Percentiles rank a stretch among this genome's conserved stretches.
These are phyloP conservation scores for Casuarina equisetifolia DNA, from an alignment of 306 rosid genomes.

Conservation along the genomic window DNA sequence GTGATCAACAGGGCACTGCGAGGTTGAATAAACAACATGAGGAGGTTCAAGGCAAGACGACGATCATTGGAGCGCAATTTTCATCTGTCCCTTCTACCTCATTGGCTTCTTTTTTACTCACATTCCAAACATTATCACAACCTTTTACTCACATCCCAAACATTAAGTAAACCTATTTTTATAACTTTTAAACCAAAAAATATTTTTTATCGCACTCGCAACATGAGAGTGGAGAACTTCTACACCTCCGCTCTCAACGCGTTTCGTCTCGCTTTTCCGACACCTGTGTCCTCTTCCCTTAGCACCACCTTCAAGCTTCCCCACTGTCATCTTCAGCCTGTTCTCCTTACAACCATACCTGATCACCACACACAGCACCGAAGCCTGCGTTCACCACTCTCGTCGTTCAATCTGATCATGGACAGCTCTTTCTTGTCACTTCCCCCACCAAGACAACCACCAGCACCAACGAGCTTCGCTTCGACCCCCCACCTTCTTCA, in stretches of 20 bases:
- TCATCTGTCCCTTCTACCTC: slow-evolving; percentile 12
- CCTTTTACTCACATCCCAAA: slow-evolving; percentile 36
- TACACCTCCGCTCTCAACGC: slow-evolving; percentile 9
- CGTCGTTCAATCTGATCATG: slow-evolving; percentile 20
- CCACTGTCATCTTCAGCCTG: neutral
- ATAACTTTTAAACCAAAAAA: neutral
- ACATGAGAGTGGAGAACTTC: neutral
- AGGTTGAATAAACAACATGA: neutral
- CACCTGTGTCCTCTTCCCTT: slow-evolving; percentile 13
- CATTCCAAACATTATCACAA: slow-evolving; percentile 23
- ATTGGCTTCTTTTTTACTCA: slow-evolving; percentile 15
- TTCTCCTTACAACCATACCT: neutral
- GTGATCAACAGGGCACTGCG: too few relatives aligned
- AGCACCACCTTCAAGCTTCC: slow-evolving; percentile 13
- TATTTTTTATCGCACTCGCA: neutral
- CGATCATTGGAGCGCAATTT: slow-evolving; percentile 7
- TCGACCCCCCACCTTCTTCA: neutral
- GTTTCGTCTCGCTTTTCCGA: slow-evolving; percentile 27
- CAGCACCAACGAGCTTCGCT: neutral
- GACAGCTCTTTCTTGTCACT: slow-evolving; percentile 9
- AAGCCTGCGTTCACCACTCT: neutral
- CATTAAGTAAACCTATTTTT: slow-evolving; percentile 14
- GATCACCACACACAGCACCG: neutral
- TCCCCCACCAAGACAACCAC: neutral
- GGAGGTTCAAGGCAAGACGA: neutral